Evolutionary conservation across 352 stramenopile genomes (phyloP).

Genomic region (Phytopythium oedochilum): DNA sequence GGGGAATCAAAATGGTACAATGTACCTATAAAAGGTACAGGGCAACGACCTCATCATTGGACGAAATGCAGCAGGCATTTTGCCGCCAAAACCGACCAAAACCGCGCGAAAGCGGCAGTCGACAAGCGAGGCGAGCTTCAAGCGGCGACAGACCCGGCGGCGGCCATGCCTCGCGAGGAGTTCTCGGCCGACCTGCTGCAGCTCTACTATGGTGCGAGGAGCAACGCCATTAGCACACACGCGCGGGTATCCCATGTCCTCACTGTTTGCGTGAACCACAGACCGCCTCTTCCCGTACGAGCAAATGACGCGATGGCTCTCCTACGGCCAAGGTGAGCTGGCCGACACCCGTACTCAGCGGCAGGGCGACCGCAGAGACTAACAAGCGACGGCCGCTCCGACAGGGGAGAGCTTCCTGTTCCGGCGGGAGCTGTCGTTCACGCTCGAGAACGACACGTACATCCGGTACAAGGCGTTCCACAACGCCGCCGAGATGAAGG

Average conservation of each 20-base stretch:
- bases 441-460: slow-evolving; percentile 98
- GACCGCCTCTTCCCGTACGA: slow-evolving; percentile 86
- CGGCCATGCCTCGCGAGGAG: slow-evolving; percentile 59
- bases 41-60: too few species aligned
- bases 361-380: neutral
- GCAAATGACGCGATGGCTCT: slow-evolving; percentile 80
- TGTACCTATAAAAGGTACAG: too few species aligned
- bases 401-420: slow-evolving; percentile 77
- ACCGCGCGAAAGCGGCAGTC: neutral
- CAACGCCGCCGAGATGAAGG: slow-evolving; percentile 82
- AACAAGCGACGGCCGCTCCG: neutral
- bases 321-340: slow-evolving; percentile 66
- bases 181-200: slow-evolving; percentile 84
- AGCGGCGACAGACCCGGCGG: neutral
- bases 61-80: neutral
- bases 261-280: too few species aligned
- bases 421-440: slow-evolving; percentile 98
- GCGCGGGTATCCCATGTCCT: too few species aligned
- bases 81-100: slow-evolving; percentile 3
- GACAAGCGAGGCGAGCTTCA: neutral
- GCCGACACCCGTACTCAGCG: neutral
- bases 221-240: too few species aligned
- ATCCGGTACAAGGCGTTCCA: slow-evolving; percentile 97
- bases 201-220: slow-evolving; percentile 74
- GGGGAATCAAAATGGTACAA: neutral